Conservation (phyloP, 345 rosid genomes). For the Populus pruinosa region DNA sequence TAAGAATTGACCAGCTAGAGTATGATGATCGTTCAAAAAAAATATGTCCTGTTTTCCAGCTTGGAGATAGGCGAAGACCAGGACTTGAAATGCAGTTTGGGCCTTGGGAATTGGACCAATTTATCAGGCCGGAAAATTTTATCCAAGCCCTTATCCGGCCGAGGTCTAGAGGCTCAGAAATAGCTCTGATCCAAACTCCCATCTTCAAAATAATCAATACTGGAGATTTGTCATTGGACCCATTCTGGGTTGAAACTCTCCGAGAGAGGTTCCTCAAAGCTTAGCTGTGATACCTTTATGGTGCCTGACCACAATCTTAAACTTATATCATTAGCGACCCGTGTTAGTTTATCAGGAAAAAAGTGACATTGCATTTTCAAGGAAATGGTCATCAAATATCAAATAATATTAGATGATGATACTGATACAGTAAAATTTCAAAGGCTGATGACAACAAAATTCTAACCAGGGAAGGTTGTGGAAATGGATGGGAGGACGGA, state of each 20-base stretch:
- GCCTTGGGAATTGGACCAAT: background rate
- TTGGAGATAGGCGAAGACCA: too few species aligned
- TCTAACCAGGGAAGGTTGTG: too few species aligned
- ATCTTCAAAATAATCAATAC: too few species aligned
- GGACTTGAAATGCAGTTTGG: background rate
- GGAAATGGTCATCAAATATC: background rate
- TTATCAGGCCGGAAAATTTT: background rate
- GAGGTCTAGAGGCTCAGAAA: background rate
- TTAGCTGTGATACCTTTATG: background rate
- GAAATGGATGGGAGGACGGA: too few species aligned
- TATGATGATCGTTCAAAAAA: too few species aligned
- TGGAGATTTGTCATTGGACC: background rate
- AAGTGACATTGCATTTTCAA: background rate
- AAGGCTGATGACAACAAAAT: too few species aligned
- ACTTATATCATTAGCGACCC: background rate
- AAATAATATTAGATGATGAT: background rate
- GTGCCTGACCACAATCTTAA: background rate
- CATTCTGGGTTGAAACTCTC: background rate
- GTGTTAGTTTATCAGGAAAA: background rate
- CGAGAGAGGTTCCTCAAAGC: too few species aligned
- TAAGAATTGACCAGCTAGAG: background rate
- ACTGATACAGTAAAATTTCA: background rate
- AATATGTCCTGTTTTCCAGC: too few species aligned
- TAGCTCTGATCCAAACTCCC: too few species aligned
- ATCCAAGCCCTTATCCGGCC: background rate